Percentiles rank a stretch among this genome's conserved stretches.
Conservation (phyloP, 129 eudicot species). For the Escallonia herrerae region DNA sequence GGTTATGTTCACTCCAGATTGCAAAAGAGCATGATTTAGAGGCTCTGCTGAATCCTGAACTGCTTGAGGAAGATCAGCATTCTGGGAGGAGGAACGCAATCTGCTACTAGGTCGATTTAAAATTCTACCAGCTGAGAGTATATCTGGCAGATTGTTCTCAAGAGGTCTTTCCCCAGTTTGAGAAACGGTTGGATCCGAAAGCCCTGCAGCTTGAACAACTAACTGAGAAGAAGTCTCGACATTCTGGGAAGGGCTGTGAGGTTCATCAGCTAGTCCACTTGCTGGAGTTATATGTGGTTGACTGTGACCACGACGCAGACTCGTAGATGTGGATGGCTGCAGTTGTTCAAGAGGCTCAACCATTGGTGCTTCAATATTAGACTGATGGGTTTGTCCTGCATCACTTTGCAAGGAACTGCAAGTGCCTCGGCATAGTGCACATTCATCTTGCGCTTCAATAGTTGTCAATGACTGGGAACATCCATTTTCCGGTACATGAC, state of each 20-base stretch:
- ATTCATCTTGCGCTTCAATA: slow-evolving; percentile 20
- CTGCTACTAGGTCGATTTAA: slow-evolving; percentile 6
- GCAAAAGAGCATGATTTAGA: slow-evolving; percentile 21
- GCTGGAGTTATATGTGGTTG: slow-evolving; percentile 11
- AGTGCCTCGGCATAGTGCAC: slow-evolving; percentile 7
- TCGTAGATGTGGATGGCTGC: background rate
- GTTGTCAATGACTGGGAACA: background rate
- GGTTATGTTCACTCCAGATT: slow-evolving; percentile 9
- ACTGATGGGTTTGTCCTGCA: slow-evolving; percentile 10
- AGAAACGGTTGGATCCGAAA: slow-evolving; percentile 10
- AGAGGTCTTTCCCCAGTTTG: slow-evolving; percentile 3
- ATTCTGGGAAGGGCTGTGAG: slow-evolving; percentile 3
- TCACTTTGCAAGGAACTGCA: slow-evolving; percentile 7
- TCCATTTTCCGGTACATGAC: slow-evolving; percentile 26
- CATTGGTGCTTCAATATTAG: slow-evolving; percentile 10
- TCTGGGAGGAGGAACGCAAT: slow-evolving; percentile 9
- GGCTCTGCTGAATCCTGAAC: slow-evolving; percentile 12
- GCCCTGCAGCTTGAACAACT: background rate
- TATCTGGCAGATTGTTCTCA: slow-evolving; percentile 13
- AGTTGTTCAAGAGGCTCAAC: slow-evolving; percentile 16
- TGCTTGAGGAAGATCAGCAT: slow-evolving; percentile 13
- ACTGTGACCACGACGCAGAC: slow-evolving; percentile 10
- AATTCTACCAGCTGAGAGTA: background rate
- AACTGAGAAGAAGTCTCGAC: background rate
- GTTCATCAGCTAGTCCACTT: slow-evolving; percentile 1